These are phyloP conservation scores for Porphyrellus cyaneotinctus DNA, from an alignment of 768 basidiomycete species.

Conservation along the genomic window DNA sequence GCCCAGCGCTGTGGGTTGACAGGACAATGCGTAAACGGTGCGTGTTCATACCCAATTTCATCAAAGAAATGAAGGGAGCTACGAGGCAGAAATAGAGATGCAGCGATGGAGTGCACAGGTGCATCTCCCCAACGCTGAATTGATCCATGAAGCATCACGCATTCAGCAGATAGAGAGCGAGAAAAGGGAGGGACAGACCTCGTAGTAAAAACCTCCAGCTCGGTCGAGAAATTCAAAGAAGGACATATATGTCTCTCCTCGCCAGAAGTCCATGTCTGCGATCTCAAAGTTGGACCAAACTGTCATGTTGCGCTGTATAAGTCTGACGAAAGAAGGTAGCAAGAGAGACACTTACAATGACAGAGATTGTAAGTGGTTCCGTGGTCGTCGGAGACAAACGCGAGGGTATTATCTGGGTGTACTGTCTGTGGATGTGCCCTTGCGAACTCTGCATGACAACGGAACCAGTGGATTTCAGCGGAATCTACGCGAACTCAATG, in stretches of 20 bases:
- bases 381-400: conserved; percentile 62
- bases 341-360: conserved; percentile 44
- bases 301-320: conserved; percentile 25
- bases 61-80: conserved; percentile 93
- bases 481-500: conserved; percentile 31
- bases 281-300: conserved; percentile 98
- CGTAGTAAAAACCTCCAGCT: conserved; percentile 86
- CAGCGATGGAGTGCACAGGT: conserved; percentile 87
- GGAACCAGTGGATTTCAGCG: neutral
- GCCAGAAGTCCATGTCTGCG: conserved; percentile 79
- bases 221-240: conserved; percentile 83
- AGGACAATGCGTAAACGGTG: conserved; percentile 28
- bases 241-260: conserved; percentile 73
- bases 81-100: conserved; percentile 81
- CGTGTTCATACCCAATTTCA: conserved; percentile 61
- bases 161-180: neutral
- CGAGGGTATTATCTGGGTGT: conserved; percentile 50
- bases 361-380: conserved; percentile 61
- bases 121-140: conserved; percentile 90
- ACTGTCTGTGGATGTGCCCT: conserved; percentile 46
- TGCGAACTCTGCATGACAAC: conserved; percentile 22
- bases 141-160: neutral
- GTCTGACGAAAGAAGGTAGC: neutral
- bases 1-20: conserved; percentile 17
- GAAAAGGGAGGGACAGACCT: conserved; percentile 41